A percentile compares a stretch with the other conserved stretches of the same genome.
These are phyloP conservation scores for Lepidium africanum DNA, from an alignment of 345 rosid species.

Conservation along the genomic window DNA sequence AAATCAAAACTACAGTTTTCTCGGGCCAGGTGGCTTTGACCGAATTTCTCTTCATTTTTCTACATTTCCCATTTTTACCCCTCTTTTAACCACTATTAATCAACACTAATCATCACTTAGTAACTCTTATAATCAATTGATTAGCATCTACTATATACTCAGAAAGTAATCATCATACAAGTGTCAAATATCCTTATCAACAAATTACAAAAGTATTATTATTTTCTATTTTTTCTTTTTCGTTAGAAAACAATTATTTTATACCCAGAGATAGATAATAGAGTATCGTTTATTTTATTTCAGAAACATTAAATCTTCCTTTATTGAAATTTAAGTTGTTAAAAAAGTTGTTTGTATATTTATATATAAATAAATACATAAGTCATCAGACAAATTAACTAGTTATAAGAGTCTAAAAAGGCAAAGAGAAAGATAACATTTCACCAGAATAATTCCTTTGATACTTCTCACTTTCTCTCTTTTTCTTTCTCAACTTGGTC, in stretches of 20 bases:
- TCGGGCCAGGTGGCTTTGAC: constrained; percentile 79
- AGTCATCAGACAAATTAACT: neutral
- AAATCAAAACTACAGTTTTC: constrained; percentile 68
- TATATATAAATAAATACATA: neutral
- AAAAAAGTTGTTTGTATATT: neutral
- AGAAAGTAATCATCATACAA: neutral
- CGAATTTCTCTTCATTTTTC: constrained; percentile 8
- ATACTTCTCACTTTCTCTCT: constrained; percentile 9
- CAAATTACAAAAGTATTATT: neutral
- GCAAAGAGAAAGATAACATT: neutral
- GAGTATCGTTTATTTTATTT: neutral
- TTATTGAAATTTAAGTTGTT: neutral
- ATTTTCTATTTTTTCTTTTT: neutral
- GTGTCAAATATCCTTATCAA: neutral
- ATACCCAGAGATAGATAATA: neutral
- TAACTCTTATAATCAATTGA: too few relatives aligned
- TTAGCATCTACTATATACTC: neutral
- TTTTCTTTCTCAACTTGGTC: neutral
- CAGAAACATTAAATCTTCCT: neutral
- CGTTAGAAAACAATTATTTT: neutral
- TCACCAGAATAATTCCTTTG: neutral
- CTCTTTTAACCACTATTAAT: neutral
- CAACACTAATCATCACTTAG: neutral
- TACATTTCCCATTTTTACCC: constrained; percentile 12
- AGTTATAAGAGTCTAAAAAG: constrained; percentile 13